Conservation (phyloP, 768 basidiomycete genomes). For the Podaxis mareebaensis region DNA sequence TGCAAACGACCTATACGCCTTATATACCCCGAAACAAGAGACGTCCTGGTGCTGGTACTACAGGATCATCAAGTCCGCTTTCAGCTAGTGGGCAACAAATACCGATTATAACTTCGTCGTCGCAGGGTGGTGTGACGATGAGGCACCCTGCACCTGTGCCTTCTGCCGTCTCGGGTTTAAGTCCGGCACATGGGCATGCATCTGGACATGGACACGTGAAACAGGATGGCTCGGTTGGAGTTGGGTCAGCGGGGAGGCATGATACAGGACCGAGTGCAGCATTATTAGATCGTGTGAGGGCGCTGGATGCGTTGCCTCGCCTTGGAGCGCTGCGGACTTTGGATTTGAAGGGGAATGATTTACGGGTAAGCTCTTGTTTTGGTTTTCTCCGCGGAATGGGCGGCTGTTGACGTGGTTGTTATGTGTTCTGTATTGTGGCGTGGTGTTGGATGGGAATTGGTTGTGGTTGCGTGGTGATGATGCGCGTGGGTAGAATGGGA, state of each 20-base stretch:
- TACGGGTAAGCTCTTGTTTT: slow-evolving; percentile 61
- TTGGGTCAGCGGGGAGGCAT: slow-evolving; percentile 23
- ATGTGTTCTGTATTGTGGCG: too few relatives aligned
- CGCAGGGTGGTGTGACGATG: slow-evolving; percentile 53
- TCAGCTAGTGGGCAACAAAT: slow-evolving; percentile 46
- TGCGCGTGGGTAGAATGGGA: slow-evolving; percentile 56
- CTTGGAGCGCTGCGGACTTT: slow-evolving; percentile 85
- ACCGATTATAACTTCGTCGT: slow-evolving; percentile 70
- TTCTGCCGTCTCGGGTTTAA: neutral
- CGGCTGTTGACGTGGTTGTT: slow-evolving; percentile 6
- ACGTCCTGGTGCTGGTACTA: slow-evolving; percentile 30
- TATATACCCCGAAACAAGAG: slow-evolving; percentile 13
- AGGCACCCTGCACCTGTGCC: slow-evolving; percentile 35
- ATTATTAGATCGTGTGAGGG: slow-evolving; percentile 83
- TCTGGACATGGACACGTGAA: slow-evolving; percentile 17
- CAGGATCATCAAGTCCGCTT: slow-evolving; percentile 42
- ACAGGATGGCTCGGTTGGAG: slow-evolving; percentile 21
- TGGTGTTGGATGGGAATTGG: too few relatives aligned
- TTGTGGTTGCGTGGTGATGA: too few relatives aligned
- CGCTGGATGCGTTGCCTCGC: slow-evolving; percentile 84
- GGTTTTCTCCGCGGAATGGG: neutral
- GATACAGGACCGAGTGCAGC: slow-evolving; percentile 67
- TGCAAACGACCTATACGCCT: slow-evolving; percentile 14
- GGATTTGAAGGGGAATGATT: slow-evolving; percentile 91
- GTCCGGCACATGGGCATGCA: slow-evolving; percentile 8